Conservation (phyloP, 805 yeast genomes). For the Ogataea saltuana region DNA sequence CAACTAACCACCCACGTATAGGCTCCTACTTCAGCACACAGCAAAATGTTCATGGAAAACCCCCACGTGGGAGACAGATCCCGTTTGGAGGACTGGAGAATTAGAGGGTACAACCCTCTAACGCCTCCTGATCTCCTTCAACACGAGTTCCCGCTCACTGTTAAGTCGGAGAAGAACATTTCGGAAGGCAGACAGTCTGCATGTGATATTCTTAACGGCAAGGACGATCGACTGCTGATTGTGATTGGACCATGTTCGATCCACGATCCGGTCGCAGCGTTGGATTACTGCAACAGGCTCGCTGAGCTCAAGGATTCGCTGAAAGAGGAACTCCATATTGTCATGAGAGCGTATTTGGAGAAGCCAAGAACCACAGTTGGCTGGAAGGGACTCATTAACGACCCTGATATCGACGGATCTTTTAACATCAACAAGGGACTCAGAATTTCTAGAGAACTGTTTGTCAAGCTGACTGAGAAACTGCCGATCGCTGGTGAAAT, state of each 20-base stretch:
- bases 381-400: conserved; percentile 97
- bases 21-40: conserved; percentile 27
- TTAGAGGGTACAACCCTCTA: conserved; percentile 88
- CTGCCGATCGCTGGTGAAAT: conserved; percentile 96
- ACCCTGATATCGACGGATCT: conserved; percentile 92
- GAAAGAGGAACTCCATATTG: conserved; percentile 74
- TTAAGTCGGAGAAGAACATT: conserved; percentile 60
- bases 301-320: conserved; percentile 58
- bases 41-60: conserved; percentile 79
- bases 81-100: conserved; percentile 75
- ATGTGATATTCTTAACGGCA: conserved; percentile 69
- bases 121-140: conserved; percentile 94
- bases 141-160: conserved; percentile 74
- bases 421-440: conserved; percentile 95
- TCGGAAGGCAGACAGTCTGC: conserved; percentile 76
- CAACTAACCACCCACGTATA: conserved; percentile 4
- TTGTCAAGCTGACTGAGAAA: conserved; percentile 75
- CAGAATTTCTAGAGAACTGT: conserved; percentile 83
- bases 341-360: conserved; percentile 97
- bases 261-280: conserved; percentile 90
- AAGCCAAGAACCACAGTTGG: conserved; percentile 99
- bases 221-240: conserved; percentile 83
- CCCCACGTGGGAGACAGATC: conserved; percentile 81
- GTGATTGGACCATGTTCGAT: conserved; percentile 97
- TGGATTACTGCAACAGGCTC: conserved; percentile 78